phyloP scores from a whole-genome alignment of 2,329 filamentous ascomycete species.

The Cladosporium oxysporum region DNA sequence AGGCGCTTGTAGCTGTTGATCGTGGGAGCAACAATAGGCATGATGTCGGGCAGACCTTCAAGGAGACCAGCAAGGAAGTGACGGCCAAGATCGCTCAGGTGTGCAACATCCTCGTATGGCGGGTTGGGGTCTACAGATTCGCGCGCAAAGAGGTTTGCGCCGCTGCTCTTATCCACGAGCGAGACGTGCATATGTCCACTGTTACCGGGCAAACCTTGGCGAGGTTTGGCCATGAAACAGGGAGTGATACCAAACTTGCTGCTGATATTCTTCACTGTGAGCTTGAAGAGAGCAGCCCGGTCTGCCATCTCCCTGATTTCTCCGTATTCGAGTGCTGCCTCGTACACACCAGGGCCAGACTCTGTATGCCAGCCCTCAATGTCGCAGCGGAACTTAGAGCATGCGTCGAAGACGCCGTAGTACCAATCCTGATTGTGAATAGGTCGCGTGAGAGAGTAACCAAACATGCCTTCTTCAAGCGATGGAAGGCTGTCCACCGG shows the following conservation, averaged over 20 bases:
- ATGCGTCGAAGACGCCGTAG: conserved; percentile 82
- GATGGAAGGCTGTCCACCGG: conserved; percentile 71
- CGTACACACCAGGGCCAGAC: conserved; percentile 89
- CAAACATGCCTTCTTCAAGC: conserved; percentile 93
- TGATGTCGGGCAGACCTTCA: conserved; percentile 86
- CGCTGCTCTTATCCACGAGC: conserved; percentile 64
- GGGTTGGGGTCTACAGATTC: conserved; percentile 70
- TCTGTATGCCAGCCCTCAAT: conserved; percentile 97
- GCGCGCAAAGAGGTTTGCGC: conserved; percentile 82
- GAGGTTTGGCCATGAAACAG: conserved; percentile 98
- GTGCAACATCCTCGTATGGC: conserved; percentile 71
- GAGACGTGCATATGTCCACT: conserved; percentile 96
- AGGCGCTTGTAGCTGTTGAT: conserved; percentile 98
- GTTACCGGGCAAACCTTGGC: conserved; percentile 87
- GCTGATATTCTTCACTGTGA: conserved; percentile 85
- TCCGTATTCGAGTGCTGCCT: conserved; percentile 89
- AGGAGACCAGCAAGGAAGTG: conserved; percentile 92
- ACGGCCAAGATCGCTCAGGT: conserved; percentile 83
- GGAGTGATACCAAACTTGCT: conserved; percentile 88
- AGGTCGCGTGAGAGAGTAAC: conserved; percentile 84
- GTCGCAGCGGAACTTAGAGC: conserved; percentile 73
- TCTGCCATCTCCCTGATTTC: conserved; percentile 90
- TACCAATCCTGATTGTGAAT: conserved; percentile 92
- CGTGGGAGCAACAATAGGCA: conserved; percentile 92
- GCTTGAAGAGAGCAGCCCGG: conserved; percentile 89